Evolutionary conservation across 2,329 filamentous ascomycete genomes (phyloP), one percentile per base, ranked within the genome.

Genomic region (Scedosporium aurantiacum): DNA sequence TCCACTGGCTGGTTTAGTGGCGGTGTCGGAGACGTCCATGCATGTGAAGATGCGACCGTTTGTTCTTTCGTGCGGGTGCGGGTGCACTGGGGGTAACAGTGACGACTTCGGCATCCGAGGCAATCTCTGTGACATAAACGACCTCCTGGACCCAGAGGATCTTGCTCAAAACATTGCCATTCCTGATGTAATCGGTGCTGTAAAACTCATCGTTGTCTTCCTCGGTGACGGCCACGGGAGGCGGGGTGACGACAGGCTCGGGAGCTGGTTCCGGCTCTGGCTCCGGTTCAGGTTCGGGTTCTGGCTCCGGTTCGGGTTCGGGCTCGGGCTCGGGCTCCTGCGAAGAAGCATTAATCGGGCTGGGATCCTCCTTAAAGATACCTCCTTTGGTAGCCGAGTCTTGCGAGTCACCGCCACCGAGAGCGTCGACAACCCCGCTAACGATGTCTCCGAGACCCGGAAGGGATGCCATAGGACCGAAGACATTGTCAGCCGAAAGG

Each of bases 401-500:
- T 37, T 25, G 14, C 21, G 27, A n/a, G 6, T 8, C 45, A 21
- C 27, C 47, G 16, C 41, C 59, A 14, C 18, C 27, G 21, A 47
- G 16, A 47, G n/a, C 43, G 14, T 63, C 63, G 28, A 28, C 40
- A 47, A 59, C 28, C 10, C 65, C 64, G 28, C 21, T 23, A 27
- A 54, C 23, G 43, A 56, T 41, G 25, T 41, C 47, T 5, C 50
- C 45, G 16, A 57, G 2, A 5, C 91, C 90, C 4, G 91, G 90
- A 21, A 96, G 81, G 52, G 78, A 76, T 12, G 77, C 70, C 60
- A 83, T 73, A 5, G 82, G 76, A 8, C 83, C 81, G 2, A 72
- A 66, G 58, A 83, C 80, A 67, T 91, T 74, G 63, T 95, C 90
- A 7, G 76, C 64, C 1, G 71, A 69, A 21, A 94, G 71, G 0